These are phyloP conservation scores for Logfia minima DNA, from an alignment of 129 eudicot species.

Conservation along the genomic window DNA sequence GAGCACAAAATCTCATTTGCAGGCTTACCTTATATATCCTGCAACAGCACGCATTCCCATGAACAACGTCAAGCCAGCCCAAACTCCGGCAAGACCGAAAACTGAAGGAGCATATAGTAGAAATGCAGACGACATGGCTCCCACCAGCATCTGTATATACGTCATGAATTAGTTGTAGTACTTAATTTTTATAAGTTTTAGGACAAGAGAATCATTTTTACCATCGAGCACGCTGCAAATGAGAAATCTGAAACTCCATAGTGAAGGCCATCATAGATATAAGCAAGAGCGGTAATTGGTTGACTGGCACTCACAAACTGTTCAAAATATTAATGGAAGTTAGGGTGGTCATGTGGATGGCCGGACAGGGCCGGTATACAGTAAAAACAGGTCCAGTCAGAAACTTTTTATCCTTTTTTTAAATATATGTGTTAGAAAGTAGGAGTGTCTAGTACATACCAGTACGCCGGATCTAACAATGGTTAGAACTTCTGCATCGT, in stretches of 20 bases:
- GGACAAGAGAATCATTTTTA: slow-evolving; percentile 14
- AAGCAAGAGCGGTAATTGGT: slow-evolving; percentile 68
- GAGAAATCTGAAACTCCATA: slow-evolving; percentile 70
- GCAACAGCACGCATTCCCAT: slow-evolving; percentile 64
- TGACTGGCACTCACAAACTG: slow-evolving; percentile 73
- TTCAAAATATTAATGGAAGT: neutral
- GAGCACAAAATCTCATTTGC: neutral
- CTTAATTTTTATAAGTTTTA: neutral
- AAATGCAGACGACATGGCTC: slow-evolving; percentile 61
- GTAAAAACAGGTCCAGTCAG: neutral
- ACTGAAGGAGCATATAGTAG: slow-evolving; percentile 58
- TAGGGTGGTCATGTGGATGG: neutral
- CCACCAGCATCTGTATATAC: slow-evolving; percentile 54
- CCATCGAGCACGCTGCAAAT: slow-evolving; percentile 69
- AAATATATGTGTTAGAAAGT: neutral
- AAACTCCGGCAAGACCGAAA: slow-evolving; percentile 66
- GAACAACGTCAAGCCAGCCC: slow-evolving; percentile 69
- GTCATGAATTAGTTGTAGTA: neutral
- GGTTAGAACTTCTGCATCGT: slow-evolving; percentile 49
- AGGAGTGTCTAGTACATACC: slow-evolving; percentile 32
- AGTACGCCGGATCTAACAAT: slow-evolving; percentile 60
- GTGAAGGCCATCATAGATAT: slow-evolving; percentile 68
- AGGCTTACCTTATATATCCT: slow-evolving; percentile 57
- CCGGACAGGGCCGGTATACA: too few relatives aligned
- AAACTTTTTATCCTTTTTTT: too few relatives aligned